Evolutionary conservation across 768 basidiomycete genomes (phyloP), one percentile per base, ranked within the genome.

Genomic region (Zangia roseola): DNA sequence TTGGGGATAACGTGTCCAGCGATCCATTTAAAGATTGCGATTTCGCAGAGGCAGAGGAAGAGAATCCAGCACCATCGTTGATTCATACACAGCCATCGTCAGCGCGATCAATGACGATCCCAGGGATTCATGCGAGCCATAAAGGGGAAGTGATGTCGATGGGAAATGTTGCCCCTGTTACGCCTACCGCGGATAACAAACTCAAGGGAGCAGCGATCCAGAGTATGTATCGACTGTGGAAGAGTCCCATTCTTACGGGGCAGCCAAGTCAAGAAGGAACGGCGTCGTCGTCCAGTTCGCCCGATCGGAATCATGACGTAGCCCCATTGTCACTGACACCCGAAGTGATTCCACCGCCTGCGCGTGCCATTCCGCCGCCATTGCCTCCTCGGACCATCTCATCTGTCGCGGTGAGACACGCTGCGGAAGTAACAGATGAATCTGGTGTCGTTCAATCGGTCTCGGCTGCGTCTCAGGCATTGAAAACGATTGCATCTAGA

Each of bases 111-210:
- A 93, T 93, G 91, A 83, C 81, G 13, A 92, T 93, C 54, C 91
- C 91, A 9, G 88, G 88, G 2, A 93, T 93, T 51, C 90, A 91
- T 59, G 88, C 82, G 4, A 88, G 83, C 57, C 85, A 91, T 60
- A 81, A 81, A n/a, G 87, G 86, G 9, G 88, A 92, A 52, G 80
- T 91, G 36, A 88, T 89, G 83, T 86, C 89, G 4, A 77, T 93
- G 76, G 91, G 91, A 10, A 84, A 88, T 58, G 79, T 81, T 47
- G 81, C 86, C 10, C 73, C 76, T 2, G 53, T 61, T 21, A 74
- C 78, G 5, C 67, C 71, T 37, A 60, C 70, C 0, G 52, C 71
- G 10, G 74, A 77, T 19, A 67, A 64, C 43, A 66, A 68, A 50
- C 57, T 59, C 13, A 63, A 79, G 64, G 74, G 76, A 40, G 78